These are phyloP conservation scores for Tylopilus felleus DNA, from an alignment of 768 basidiomycete genomes.

Conservation along the genomic window DNA sequence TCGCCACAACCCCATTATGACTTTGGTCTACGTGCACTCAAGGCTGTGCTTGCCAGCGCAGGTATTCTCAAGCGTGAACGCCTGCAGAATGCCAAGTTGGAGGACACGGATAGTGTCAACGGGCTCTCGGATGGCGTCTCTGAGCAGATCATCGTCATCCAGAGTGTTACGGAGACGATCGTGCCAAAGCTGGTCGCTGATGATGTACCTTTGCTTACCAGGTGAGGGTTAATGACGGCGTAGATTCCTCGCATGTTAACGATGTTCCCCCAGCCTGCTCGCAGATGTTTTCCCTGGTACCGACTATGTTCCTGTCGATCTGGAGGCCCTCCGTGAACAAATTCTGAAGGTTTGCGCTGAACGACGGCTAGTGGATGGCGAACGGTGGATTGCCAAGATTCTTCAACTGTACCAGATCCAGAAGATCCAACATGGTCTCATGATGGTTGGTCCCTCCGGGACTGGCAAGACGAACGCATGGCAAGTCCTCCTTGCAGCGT, in stretches of 20 bases:
- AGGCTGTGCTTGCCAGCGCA: conserved; percentile 93
- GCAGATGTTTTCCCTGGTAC: conserved; percentile 98
- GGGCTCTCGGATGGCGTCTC: conserved; percentile 69
- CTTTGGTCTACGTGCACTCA: conserved; percentile 95
- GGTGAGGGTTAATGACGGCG: conserved; percentile 44
- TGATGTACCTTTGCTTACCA: conserved; percentile 91
- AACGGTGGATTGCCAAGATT: conserved; percentile 92
- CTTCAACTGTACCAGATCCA: conserved; percentile 98
- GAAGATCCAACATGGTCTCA: conserved; percentile 98
- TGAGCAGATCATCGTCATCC: conserved; percentile 96
- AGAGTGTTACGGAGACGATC: conserved; percentile 97
- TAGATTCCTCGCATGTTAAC: not conserved
- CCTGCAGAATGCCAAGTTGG: conserved; percentile 45
- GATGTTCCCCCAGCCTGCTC: conserved; percentile 56
- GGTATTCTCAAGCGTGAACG: conserved; percentile 97
- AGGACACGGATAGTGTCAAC: conserved; percentile 41
- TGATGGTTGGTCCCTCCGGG: conserved; percentile 99
- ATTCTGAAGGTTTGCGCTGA: conserved; percentile 86
- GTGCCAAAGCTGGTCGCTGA: conserved; percentile 97
- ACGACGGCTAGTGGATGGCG: conserved; percentile 79
- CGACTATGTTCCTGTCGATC: conserved; percentile 84
- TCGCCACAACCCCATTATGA: conserved; percentile 98
- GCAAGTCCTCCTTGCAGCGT: conserved; percentile 87
- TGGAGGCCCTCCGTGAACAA: conserved; percentile 80
- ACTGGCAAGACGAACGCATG: conserved; percentile 97